phyloP scores from a whole-genome alignment of 2,329 filamentous ascomycete species.

The Pseudogymnoascus sp. region DNA sequence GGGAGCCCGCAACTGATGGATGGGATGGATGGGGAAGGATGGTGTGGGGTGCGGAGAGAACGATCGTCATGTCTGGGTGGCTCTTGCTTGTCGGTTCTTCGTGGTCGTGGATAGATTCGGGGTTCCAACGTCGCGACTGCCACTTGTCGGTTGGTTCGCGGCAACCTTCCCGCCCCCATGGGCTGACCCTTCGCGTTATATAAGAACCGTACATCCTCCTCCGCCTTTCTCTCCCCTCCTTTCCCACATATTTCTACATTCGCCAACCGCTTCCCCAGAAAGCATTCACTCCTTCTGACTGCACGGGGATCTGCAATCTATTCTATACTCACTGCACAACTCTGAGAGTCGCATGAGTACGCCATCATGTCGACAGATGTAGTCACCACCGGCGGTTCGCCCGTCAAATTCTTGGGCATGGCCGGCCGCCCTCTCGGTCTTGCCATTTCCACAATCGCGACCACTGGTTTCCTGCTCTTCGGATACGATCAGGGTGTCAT shows the following conservation, averaged over 20 bases:
- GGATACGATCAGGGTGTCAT: slow-evolving; percentile 87
- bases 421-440: slow-evolving; percentile 57
- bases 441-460: slow-evolving; percentile 61
- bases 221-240: neutral
- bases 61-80: neutral
- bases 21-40: neutral
- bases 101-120: neutral
- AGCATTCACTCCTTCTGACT: neutral
- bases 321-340: slow-evolving; percentile 1
- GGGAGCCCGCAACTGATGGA: neutral
- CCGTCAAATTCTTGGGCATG: slow-evolving; percentile 50
- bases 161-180: neutral
- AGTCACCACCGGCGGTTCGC: neutral
- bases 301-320: neutral
- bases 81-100: neutral
- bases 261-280: neutral
- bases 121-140: neutral
- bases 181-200: neutral
- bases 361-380: neutral
- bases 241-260: neutral
- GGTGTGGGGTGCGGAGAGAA: slow-evolving; percentile 1
- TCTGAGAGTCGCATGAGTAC: slow-evolving; percentile 4
- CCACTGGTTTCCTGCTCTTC: slow-evolving; percentile 75
- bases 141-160: neutral
- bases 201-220: neutral